Conservation (phyloP, 1,284 basidiomycete species). For the Vanrija humicola region DNA sequence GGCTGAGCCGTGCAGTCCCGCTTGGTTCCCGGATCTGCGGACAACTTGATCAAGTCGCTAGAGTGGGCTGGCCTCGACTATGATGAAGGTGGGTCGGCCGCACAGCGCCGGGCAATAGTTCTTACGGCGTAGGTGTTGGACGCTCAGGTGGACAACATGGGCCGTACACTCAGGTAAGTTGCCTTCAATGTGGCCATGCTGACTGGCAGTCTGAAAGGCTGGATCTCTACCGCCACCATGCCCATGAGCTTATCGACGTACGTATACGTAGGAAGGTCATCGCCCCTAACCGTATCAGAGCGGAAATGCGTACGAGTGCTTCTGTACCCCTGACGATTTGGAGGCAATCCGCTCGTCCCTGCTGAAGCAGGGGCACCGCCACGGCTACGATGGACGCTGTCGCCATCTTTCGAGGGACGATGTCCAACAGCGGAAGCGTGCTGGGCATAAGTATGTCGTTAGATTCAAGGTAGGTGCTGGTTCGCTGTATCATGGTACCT, state of each 20-base stretch:
- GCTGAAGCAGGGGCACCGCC: constrained; percentile 64
- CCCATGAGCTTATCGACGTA: constrained; percentile 71
- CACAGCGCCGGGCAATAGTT: constrained; percentile 57
- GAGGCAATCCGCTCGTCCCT: constrained; percentile 63
- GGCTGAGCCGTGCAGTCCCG: constrained; percentile 57
- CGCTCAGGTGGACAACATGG: constrained; percentile 59
- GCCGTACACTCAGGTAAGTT: constrained; percentile 73
- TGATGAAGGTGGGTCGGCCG: constrained; percentile 66
- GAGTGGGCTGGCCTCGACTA: constrained; percentile 91
- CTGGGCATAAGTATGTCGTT: constrained; percentile 75
- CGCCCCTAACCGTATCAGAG: constrained; percentile 52
- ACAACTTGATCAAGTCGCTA: constrained; percentile 70
- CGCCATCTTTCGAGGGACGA: constrained; percentile 81
- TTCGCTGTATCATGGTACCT: neutral
- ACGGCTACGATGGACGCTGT: constrained; percentile 80
- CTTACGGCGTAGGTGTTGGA: too few relatives aligned
- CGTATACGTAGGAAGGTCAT: constrained; percentile 13
- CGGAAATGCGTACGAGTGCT: constrained; percentile 90
- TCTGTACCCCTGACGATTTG: constrained; percentile 73
- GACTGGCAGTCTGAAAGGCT: constrained; percentile 72
- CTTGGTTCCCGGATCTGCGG: constrained; percentile 75
- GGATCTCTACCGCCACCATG: constrained; percentile 73
- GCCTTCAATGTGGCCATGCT: neutral
- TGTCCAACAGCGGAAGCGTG: constrained; percentile 64
- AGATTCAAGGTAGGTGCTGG: constrained; percentile 67